Percentiles rank a stretch among this genome's conserved stretches.
phyloP scores from a whole-genome alignment of 352 stramenopile species.

The Phytopythium montanum region DNA sequence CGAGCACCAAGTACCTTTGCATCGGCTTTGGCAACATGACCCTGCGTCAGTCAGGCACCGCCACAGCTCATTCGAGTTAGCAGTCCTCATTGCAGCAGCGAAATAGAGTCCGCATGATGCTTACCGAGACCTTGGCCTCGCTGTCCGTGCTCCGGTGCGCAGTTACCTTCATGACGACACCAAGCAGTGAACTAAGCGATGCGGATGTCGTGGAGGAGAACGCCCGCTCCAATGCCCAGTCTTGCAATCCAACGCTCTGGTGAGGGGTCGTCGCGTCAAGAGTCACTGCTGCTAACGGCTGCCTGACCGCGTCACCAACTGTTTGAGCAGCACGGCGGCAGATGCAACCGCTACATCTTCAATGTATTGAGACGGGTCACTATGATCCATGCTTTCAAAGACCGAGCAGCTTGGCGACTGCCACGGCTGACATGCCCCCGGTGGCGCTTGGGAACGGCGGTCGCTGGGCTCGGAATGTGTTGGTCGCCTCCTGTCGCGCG shows the following conservation, averaged over 20 bases:
- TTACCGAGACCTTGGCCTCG: neutral
- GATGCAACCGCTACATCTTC: neutral
- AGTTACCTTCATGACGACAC: slow-evolving; percentile 3
- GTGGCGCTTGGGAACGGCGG: slow-evolving; percentile 28
- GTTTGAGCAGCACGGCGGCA: neutral
- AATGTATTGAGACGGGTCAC: too few relatives aligned
- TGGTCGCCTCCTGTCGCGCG: slow-evolving; percentile 28
- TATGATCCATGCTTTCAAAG: neutral
- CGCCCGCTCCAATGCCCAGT: neutral
- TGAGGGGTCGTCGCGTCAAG: slow-evolving; percentile 1
- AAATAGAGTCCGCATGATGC: neutral
- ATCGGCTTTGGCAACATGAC: neutral
- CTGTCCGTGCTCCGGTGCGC: neutral
- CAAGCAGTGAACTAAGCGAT: neutral
- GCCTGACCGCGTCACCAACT: neutral
- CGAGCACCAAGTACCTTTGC: neutral
- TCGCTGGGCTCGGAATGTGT: slow-evolving; percentile 22
- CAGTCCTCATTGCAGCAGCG: neutral
- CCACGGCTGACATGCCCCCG: neutral
- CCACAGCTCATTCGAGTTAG: neutral
- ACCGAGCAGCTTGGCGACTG: neutral
- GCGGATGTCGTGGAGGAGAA: too few relatives aligned
- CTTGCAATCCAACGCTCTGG: neutral
- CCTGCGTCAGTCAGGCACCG: neutral
- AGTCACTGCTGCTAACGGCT: neutral